Conservation (phyloP, 2,329 filamentous ascomycete genomes). For the Pyrenophora seminiperda region DNA sequence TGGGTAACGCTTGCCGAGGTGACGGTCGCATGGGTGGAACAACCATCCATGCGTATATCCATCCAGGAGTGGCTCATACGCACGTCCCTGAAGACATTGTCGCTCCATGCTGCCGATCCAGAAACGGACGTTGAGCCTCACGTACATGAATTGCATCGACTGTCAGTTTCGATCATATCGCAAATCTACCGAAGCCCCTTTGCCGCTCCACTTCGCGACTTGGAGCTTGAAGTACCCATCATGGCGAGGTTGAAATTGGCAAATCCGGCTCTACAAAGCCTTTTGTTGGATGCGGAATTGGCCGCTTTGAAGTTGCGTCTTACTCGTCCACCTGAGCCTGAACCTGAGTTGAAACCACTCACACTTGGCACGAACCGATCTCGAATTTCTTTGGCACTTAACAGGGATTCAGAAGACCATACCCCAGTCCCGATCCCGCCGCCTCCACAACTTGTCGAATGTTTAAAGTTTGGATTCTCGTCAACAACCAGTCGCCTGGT, state of each 20-base stretch:
- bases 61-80: conserved; percentile 72
- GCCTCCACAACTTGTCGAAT: conserved; percentile 78
- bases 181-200: conserved; percentile 71
- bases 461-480: conserved; percentile 79
- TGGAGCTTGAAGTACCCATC: conserved; percentile 72
- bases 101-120: conserved; percentile 48
- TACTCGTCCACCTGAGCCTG: conserved; percentile 33
- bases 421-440: conserved; percentile 51
- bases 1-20: conserved; percentile 74
- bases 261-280: conserved; percentile 71
- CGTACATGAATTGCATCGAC: conserved; percentile 70
- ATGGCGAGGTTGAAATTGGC: conserved; percentile 68
- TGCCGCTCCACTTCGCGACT: conserved; percentile 61
- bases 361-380: conserved; percentile 33
- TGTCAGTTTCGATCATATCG: conserved; percentile 66
- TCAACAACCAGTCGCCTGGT: conserved; percentile 74
- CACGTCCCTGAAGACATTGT: conserved; percentile 68
- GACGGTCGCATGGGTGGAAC: conserved; percentile 56
- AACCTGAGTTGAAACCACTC: conserved; percentile 27
- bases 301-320: conserved; percentile 69
- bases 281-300: conserved; percentile 78
- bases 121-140: conserved; percentile 47
- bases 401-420: conserved; percentile 38
- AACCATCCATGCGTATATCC: conserved; percentile 53
- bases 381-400: conserved; percentile 38